These are phyloP conservation scores for Cyclocybe cylindracea DNA, from an alignment of 768 basidiomycete species.

Conservation along the genomic window DNA sequence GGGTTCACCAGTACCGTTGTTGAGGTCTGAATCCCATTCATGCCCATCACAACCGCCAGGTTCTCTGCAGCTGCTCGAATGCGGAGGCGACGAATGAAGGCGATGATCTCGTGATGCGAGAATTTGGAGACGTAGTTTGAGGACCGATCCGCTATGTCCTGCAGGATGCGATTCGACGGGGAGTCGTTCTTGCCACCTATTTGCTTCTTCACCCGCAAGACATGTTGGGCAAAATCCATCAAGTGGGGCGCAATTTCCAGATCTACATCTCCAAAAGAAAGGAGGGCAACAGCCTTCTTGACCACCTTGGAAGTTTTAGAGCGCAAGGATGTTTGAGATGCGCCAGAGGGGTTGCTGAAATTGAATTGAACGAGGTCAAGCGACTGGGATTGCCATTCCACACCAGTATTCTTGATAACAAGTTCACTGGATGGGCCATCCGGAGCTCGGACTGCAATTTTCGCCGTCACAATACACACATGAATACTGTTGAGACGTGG, in stretches of 20 bases:
- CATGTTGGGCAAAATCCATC: slow-evolving; percentile 57
- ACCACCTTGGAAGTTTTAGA: slow-evolving; percentile 30
- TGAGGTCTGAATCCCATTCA: slow-evolving; percentile 40
- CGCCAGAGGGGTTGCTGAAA: slow-evolving; percentile 24
- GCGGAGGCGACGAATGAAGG: slow-evolving; percentile 43
- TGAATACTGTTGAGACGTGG: background rate
- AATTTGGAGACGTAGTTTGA: slow-evolving; percentile 15
- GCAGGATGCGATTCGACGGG: slow-evolving; percentile 5
- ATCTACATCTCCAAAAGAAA: slow-evolving; percentile 41
- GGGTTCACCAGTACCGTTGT: slow-evolving; percentile 31
- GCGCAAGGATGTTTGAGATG: slow-evolving; percentile 49
- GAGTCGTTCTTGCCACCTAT: slow-evolving; percentile 20
- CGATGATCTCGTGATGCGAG: slow-evolving; percentile 35
- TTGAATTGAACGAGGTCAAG: slow-evolving; percentile 29
- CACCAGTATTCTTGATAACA: slow-evolving; percentile 28
- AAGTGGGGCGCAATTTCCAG: slow-evolving; percentile 56
- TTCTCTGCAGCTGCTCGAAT: slow-evolving; percentile 73
- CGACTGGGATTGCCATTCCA: slow-evolving; percentile 21
- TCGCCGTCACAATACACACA: slow-evolving; percentile 27
- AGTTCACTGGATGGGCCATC: slow-evolving; percentile 37
- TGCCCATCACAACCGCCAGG: slow-evolving; percentile 61
- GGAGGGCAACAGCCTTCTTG: slow-evolving; percentile 30
- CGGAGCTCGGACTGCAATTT: slow-evolving; percentile 36
- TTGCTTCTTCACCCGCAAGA: slow-evolving; percentile 50
- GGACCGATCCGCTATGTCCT: slow-evolving; percentile 11